Conservation (phyloP, 2,329 filamentous ascomycete species). For the Ophioceras dolichostomum region DNA sequence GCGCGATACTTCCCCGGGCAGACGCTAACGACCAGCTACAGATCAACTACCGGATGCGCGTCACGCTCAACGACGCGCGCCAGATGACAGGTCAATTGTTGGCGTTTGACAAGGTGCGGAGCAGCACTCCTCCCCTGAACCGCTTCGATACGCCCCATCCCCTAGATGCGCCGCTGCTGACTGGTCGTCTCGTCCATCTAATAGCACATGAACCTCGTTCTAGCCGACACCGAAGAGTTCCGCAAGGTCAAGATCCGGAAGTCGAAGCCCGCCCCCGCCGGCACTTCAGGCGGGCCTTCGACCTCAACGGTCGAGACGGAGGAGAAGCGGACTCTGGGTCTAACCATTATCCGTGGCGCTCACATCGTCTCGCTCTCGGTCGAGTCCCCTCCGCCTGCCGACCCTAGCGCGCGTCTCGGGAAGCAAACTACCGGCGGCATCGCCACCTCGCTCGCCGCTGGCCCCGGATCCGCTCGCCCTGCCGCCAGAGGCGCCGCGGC, state of each 20-base stretch:
- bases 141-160: too few species aligned
- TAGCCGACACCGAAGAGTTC: constrained; percentile 97
- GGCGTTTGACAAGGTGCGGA: constrained; percentile 83
- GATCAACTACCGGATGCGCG: constrained; percentile 99
- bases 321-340: constrained; percentile 92
- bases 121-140: too few species aligned
- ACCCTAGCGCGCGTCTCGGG: constrained; percentile 81
- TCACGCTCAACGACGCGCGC: constrained; percentile 87
- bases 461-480: constrained; percentile 81
- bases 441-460: constrained; percentile 61
- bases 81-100: constrained; percentile 98
- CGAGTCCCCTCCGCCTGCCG: constrained; percentile 88
- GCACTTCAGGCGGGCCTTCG: constrained; percentile 34
- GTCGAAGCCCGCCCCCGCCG: constrained; percentile 56
- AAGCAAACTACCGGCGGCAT: constrained; percentile 58
- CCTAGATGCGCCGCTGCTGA: background rate
- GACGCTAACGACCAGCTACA: constrained; percentile 27
- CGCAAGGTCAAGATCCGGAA: constrained; percentile 80
- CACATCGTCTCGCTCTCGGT: constrained; percentile 92
- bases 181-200: too few species aligned
- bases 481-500: constrained; percentile 66
- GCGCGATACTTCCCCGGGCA: background rate
- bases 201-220: constrained; percentile 97
- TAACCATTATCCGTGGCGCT: constrained; percentile 88
- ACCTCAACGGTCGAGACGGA: constrained; percentile 68